Evolutionary conservation across 768 basidiomycete species (phyloP).

Genomic region (Mrakia gelida): DNA sequence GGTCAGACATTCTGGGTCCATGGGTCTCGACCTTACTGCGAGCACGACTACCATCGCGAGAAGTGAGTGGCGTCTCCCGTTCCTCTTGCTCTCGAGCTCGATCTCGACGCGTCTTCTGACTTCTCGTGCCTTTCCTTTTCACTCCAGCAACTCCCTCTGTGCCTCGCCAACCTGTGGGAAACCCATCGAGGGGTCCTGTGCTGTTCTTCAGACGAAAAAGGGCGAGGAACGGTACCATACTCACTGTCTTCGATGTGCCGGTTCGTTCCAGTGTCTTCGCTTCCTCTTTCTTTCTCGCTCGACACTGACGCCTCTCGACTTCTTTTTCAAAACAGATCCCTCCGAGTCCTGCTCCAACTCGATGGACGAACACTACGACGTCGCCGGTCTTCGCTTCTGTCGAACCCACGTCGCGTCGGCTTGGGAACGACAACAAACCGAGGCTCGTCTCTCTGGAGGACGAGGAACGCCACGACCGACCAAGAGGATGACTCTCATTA

Average conservation of each 20-base stretch:
- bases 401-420: background rate
- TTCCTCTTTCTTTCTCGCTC: background rate
- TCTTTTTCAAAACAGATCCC: background rate
- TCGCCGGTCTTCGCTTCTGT: slow-evolving; percentile 9
- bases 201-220: slow-evolving; percentile 48
- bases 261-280: slow-evolving; percentile 6
- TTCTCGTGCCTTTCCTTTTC: background rate
- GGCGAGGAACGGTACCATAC: slow-evolving; percentile 20
- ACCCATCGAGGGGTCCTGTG: slow-evolving; percentile 91
- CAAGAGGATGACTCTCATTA: slow-evolving; percentile 22
- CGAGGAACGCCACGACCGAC: background rate
- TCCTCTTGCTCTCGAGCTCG: background rate
- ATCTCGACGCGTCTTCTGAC: background rate
- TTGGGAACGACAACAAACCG: slow-evolving; percentile 6
- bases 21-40: slow-evolving; percentile 84
- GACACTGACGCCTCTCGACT: background rate
- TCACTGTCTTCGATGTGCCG: slow-evolving; percentile 15
- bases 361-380: slow-evolving; percentile 21
- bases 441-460: background rate
- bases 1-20: slow-evolving; percentile 88
- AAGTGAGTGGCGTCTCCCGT: slow-evolving; percentile 50
- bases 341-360: background rate
- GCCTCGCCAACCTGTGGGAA: slow-evolving; percentile 70
- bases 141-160: slow-evolving; percentile 75
- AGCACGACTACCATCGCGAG: slow-evolving; percentile 86